These are phyloP conservation scores for Naegleria gruberi DNA, from an alignment of 208 protist species.

Conservation along the genomic window DNA sequence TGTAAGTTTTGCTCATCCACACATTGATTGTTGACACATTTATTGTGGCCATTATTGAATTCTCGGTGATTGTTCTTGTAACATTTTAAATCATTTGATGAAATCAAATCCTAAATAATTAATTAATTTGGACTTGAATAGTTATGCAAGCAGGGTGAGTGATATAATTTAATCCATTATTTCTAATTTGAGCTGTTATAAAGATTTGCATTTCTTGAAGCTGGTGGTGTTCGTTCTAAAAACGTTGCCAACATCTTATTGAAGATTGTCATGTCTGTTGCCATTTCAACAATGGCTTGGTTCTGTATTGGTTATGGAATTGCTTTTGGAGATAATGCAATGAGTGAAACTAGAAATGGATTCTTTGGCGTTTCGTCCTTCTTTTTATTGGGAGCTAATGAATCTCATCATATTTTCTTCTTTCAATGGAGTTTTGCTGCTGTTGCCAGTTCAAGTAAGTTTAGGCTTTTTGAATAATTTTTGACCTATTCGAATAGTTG, in stretches of 20 bases:
- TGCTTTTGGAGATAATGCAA: not conserved
- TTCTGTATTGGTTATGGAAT: slow-evolving; percentile 6
- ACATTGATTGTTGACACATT: too few relatives aligned
- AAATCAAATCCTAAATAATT: too few relatives aligned
- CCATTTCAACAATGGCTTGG: slow-evolving; percentile 28
- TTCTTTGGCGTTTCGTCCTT: not conserved
- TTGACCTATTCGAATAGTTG: not conserved
- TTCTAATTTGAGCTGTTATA: not conserved
- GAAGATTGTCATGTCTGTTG: slow-evolving; percentile 31
- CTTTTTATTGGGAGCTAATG: not conserved
- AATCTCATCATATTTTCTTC: not conserved
- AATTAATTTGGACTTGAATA: too few relatives aligned
- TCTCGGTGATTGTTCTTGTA: too few relatives aligned
- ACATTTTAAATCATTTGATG: too few relatives aligned
- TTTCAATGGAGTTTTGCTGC: not conserved
- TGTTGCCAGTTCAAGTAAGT: not conserved
- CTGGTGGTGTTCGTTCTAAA: slow-evolving; percentile 31
- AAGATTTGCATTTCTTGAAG: slow-evolving; percentile 34
- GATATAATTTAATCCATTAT: too few relatives aligned
- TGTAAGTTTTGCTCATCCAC: not conserved
- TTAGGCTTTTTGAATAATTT: too few relatives aligned
- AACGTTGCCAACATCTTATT: slow-evolving; percentile 39
- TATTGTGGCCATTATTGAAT: too few relatives aligned
- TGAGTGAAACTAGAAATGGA: not conserved
- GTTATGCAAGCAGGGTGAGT: not conserved